A percentile compares a stretch with the other conserved stretches of the same genome.
phyloP scores from a whole-genome alignment of 768 basidiomycete species.

The Rubroboletus satanas region DNA sequence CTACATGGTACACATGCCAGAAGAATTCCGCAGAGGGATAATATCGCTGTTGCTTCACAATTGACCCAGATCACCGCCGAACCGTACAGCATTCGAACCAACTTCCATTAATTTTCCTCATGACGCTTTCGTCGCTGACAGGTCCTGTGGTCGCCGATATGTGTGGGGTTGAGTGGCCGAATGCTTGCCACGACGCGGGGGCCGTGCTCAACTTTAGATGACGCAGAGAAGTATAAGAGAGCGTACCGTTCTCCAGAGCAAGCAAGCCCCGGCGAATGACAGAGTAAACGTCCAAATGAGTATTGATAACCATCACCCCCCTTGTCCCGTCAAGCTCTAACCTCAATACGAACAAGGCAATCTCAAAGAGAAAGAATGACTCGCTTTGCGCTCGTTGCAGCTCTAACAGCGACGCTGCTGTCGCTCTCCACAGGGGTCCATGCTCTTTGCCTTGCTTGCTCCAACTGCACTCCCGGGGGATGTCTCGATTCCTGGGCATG shows the following conservation, averaged over 20 bases:
- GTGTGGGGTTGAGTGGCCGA: neutral
- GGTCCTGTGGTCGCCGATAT: neutral
- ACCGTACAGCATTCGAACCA: neutral
- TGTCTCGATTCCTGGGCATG: slow-evolving; percentile 10
- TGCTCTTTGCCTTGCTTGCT: slow-evolving; percentile 1
- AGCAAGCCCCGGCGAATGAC: neutral
- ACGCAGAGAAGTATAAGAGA: neutral
- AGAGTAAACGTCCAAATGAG: neutral
- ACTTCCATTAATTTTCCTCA: neutral
- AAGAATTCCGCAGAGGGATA: neutral
- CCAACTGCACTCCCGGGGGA: neutral
- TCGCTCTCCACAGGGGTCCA: neutral
- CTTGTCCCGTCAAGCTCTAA: neutral
- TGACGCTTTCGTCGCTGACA: neutral
- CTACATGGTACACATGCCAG: neutral
- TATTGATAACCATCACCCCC: neutral
- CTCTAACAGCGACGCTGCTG: neutral
- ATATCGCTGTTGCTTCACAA: neutral
- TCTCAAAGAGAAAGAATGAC: neutral
- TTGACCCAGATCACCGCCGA: neutral
- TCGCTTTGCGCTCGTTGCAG: neutral
- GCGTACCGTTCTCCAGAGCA: neutral
- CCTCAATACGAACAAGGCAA: neutral
- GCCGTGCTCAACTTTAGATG: neutral
- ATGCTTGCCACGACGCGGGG: neutral